Percentiles rank a stretch among this genome's conserved stretches.
Conservation (phyloP, 1,139 yeast genomes). For the Geotrichum restrictum region DNA sequence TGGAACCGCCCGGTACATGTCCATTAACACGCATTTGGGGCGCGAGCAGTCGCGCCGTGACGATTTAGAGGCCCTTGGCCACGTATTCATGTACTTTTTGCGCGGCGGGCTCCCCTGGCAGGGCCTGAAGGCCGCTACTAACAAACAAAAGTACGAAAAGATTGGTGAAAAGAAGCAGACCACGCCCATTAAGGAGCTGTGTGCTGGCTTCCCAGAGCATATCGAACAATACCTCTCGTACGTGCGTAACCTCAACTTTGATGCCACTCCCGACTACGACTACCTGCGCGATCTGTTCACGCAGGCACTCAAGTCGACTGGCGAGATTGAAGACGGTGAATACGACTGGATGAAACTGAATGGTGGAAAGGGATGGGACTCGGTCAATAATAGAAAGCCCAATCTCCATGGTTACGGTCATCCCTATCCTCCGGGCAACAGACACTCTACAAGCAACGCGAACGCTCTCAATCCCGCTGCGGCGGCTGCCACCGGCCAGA, state of each 20-base stretch:
- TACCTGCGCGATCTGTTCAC: conserved; percentile 73
- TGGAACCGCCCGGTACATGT: conserved; percentile 97
- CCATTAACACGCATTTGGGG: conserved; percentile 94
- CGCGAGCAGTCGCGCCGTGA: conserved; percentile 95
- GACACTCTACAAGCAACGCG: conserved; percentile 3
- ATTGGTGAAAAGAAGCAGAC: conserved; percentile 93
- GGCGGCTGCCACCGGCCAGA: conserved; percentile 9
- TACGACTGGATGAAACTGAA: conserved; percentile 95
- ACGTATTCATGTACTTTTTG: conserved; percentile 88
- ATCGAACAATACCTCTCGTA: conserved; percentile 81
- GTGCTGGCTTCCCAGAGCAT: conserved; percentile 80
- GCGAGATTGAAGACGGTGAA: conserved; percentile 75
- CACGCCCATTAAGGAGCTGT: conserved; percentile 73
- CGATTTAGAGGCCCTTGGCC: conserved; percentile 92
- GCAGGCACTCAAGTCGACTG: conserved; percentile 65
- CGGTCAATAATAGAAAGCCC: conserved; percentile 75
- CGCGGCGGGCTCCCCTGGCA: conserved; percentile 98
- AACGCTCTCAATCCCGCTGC: neutral
- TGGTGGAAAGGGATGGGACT: conserved; percentile 91
- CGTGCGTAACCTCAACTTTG: conserved; percentile 80
- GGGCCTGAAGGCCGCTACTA: conserved; percentile 96
- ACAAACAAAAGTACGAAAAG: conserved; percentile 92
- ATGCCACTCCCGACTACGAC: conserved; percentile 92
- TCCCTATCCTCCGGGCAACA: conserved; percentile 48
- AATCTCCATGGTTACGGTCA: conserved; percentile 89